A percentile compares a stretch with the other conserved stretches of the same genome.
These are phyloP conservation scores for Neocatenulostroma microsporum DNA, from an alignment of 2,329 filamentous ascomycete species.

Conservation along the genomic window DNA sequence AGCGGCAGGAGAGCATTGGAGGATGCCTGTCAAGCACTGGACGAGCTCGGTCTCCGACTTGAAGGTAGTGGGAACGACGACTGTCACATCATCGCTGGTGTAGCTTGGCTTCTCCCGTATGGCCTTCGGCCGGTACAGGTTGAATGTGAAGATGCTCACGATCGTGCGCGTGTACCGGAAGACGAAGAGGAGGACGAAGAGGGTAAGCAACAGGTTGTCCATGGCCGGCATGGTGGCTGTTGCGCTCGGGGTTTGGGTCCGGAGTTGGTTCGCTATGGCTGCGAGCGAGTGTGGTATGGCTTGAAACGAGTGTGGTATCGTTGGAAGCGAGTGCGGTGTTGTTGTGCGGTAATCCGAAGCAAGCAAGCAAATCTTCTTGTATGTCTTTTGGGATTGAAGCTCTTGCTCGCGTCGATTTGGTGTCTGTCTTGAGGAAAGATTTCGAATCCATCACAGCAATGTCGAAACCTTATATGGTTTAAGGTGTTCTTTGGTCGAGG, in stretches of 20 bases:
- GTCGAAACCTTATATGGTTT: no score
- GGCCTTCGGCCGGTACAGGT: conserved; percentile 22
- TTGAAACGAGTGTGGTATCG: no score
- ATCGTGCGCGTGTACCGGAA: conserved; percentile 13
- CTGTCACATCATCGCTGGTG: conserved; percentile 22
- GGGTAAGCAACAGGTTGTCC: neutral
- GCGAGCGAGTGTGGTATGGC: no score
- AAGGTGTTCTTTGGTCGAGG: no score
- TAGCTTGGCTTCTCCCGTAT: conserved; percentile 20
- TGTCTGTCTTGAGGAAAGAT: no score
- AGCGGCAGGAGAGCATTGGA: conserved; percentile 16
- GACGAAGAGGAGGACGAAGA: conserved; percentile 9
- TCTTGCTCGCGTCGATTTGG: no score
- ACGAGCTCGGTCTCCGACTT: conserved; percentile 23
- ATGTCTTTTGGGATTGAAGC: no score
- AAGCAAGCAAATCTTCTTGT: no score
- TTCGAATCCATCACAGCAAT: no score
- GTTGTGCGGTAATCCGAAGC: no score
- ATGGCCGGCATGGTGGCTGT: conserved; percentile 3
- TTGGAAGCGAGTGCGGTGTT: no score
- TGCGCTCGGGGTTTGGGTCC: no score
- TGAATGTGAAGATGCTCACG: conserved; percentile 23
- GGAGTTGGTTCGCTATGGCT: neutral
- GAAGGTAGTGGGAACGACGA: conserved; percentile 30
- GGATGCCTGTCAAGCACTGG: conserved; percentile 22